phyloP scores from a whole-genome alignment of 2,329 filamentous ascomycete species.

The Canariomyces notabilis region DNA sequence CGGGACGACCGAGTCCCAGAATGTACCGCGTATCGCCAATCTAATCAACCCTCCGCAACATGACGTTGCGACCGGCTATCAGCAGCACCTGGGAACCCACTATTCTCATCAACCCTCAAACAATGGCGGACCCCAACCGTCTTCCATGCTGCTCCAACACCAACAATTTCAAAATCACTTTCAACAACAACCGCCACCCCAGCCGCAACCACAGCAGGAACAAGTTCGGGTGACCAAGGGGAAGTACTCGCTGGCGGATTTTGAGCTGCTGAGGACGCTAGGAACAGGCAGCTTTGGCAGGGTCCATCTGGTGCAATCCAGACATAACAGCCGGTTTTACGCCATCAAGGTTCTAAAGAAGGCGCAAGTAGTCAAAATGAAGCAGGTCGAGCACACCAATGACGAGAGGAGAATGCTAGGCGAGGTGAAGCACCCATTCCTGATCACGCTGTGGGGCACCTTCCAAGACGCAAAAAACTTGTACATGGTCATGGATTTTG shows the following conservation, averaged over 20 bases:
- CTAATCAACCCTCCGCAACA: constrained; percentile 64
- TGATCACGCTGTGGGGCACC: constrained; percentile 97
- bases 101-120: constrained; percentile 13
- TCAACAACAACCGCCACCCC: constrained; percentile 20
- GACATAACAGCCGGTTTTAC: constrained; percentile 97
- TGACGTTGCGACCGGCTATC: constrained; percentile 36
- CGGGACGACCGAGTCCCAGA: constrained; percentile 54
- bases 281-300: constrained; percentile 96
- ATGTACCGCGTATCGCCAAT: constrained; percentile 76
- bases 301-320: constrained; percentile 94
- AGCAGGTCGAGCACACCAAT: constrained; percentile 99
- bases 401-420: constrained; percentile 94
- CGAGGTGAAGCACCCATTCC: constrained; percentile 94
- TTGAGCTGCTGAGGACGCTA: constrained; percentile 82
- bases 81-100: constrained; percentile 24
- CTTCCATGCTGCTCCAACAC: constrained; percentile 37
- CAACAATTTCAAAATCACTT: constrained; percentile 21
- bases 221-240: constrained; percentile 76
- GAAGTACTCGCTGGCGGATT: constrained; percentile 92
- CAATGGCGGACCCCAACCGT: constrained; percentile 26
- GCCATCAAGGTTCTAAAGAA: constrained; percentile 99
- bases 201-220: constrained; percentile 20
- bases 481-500: constrained; percentile 99
- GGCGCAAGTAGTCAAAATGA: constrained; percentile 98
- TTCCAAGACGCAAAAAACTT: constrained; percentile 94